Percentiles rank a stretch among this genome's conserved stretches.
Evolutionary conservation across 2,329 filamentous ascomycete species (phyloP).

Genomic region (Colletotrichum eremochloae): DNA sequence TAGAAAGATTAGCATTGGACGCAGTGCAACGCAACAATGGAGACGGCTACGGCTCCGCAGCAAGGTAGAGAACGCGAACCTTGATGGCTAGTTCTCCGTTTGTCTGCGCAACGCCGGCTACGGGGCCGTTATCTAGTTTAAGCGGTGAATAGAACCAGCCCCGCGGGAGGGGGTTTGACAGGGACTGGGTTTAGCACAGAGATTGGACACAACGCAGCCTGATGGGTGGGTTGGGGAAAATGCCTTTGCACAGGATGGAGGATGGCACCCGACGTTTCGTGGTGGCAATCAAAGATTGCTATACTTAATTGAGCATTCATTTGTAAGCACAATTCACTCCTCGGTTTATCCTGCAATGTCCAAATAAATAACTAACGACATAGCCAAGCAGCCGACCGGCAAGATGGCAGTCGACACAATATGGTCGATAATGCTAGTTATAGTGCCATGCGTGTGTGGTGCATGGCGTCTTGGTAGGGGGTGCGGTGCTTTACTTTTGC

Average conservation of each 20-base stretch:
- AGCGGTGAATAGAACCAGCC: conserved; percentile 38
- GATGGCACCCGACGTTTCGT: conserved; percentile 1
- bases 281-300: conserved; percentile 21
- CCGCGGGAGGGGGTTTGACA: conserved; percentile 22
- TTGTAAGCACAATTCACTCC: not conserved
- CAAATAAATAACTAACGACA: not conserved
- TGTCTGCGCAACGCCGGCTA: conserved; percentile 28
- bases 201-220: conserved; percentile 15
- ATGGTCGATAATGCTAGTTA: not conserved
- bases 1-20: not conserved
- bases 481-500: conserved; percentile 9
- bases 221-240: not conserved
- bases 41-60: conserved; percentile 2
- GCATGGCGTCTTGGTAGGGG: not conserved
- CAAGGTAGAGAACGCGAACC: conserved; percentile 20
- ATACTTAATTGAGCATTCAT: not conserved
- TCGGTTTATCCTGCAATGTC: not conserved
- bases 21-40: conserved; percentile 18
- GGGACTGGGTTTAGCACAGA: conserved; percentile 23
- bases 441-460: not conserved
- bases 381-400: not conserved
- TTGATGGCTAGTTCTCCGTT: conserved; percentile 30
- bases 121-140: conserved; percentile 36
- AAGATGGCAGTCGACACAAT: conserved; percentile 16
- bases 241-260: not conserved